Conservation (phyloP, 139 green algal genomes). For the Gonium pectorale region DNA sequence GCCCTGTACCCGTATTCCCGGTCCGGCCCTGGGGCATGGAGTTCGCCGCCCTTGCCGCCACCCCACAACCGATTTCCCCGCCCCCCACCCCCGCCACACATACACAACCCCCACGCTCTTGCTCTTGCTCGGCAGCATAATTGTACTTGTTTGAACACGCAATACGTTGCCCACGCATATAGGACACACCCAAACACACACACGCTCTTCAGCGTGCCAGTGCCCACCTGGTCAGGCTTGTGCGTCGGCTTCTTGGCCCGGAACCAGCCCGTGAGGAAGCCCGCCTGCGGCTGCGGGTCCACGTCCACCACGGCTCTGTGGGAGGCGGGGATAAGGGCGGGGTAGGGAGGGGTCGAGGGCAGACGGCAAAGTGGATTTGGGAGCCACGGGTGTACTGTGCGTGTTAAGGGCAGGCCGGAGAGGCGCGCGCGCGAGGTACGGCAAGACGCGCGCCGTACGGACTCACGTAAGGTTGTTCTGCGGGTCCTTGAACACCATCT, state of each 20-base stretch:
- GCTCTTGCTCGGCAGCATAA: no score
- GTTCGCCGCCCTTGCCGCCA: no score
- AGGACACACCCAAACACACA: neutral
- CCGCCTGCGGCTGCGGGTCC: constrained; percentile 47
- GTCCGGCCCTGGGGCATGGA: no score
- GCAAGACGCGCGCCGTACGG: no score
- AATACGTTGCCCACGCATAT: no score
- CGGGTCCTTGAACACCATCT: constrained; percentile 70
- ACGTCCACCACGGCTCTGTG: constrained; percentile 63
- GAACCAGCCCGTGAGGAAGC: constrained; percentile 39
- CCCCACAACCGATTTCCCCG: no score
- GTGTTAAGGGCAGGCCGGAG: no score
- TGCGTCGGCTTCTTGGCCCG: constrained; percentile 48
- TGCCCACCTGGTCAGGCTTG: constrained; percentile 52
- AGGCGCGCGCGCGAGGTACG: no score
- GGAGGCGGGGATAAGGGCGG: neutral
- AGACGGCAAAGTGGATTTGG: neutral
- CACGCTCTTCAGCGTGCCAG: neutral
- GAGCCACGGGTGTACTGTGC: no score
- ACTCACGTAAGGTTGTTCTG: constrained; percentile 60
- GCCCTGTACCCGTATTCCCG: no score
- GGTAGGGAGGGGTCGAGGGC: neutral
- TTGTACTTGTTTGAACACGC: no score
- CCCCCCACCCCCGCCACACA: neutral
- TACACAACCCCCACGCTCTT: no score